Base-by-base conservation (phyloP, 1,139 yeast genomes). In the Debaryomycetaceae sp. region DNA sequence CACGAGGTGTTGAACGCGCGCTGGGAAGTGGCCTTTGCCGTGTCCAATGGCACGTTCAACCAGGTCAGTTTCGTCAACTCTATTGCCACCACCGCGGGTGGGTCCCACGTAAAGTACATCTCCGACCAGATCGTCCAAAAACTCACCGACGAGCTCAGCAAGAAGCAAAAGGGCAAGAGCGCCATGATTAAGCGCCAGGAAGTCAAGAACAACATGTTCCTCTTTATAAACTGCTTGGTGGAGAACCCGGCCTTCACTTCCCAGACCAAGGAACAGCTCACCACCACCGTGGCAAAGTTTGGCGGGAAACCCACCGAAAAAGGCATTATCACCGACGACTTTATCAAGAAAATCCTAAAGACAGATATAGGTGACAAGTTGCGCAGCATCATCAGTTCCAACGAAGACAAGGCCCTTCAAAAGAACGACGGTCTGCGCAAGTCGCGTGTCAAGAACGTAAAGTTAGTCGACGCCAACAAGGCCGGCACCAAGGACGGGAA, bases 191-290 rank as follows among this genome's bases (percentile, higher is more conserved):
- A 81, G 43, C 90, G 95, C 2, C 78, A 78, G 41, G 97, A 92
- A 56, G 81, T 92, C 34, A 76, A 79, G 49, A 86, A 80, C 51
- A 82, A 86, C 53, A 81, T 90, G 78, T 90, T 90, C 46, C 49
- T 92, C 25, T 92, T 92, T 45, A 66, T 92, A 39, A 92, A 92
- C 52, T 86, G 96, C 67, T 65, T 87, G 41, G 76, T 92, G 53
- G 96, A 86, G 50, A 92, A 92, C 44, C 98, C 98, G 0, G 94
- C 97, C 0, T 92, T 92, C 49, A 87, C 96, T 0, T 87, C 98
- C 0, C 98, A 92, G 58, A 92, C 98, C 0, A 92, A 92, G 47
- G 98, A 92, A 51, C 95, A 87, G 49, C 62, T 92, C 43, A 87
- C 96, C 11, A 85, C 97, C 2, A 79, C 90, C 47, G 75, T 76